Base-by-base conservation (phyloP, 768 basidiomycete genomes). In the Tylopilus cervinicoccineus region DNA sequence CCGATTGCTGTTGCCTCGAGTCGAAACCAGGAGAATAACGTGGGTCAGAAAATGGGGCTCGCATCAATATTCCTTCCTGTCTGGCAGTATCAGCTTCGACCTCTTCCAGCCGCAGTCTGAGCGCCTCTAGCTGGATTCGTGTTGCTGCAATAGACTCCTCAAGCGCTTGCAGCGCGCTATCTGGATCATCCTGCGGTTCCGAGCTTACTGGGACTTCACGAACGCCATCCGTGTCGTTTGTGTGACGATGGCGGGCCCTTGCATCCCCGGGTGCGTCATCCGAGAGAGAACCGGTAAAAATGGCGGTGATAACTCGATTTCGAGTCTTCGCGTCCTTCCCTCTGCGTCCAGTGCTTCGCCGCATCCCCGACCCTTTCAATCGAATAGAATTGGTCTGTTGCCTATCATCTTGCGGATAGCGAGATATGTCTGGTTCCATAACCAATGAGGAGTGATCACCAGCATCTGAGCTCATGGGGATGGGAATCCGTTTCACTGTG, bases 401-500 rank as follows among this genome's bases (percentile, higher is more conserved):
- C 9, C 14, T 20, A 19, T 22, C 23, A 10, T 31, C n/a, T 24
- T 24, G 36, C 3, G 26, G 11, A n/a, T 5, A 40, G 16, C 5
- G 32, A 16, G 53, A 32, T 9, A 5, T 16, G 17, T 27, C 40
- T 6, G n/a, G 23, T 37, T 50, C 38, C 16, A 6, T 16, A 6
- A 22, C 17, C 14, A 9, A 32, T 27, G 16, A n/a, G 2, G 31
- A 29, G 31, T 24, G 3, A 29, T 36, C n/a, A 11, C 14, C 36
- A 9, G 38, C 13, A 12, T 47, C 49, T 14, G 40, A 20, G 10
- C 16, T 26, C 4, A 23, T 2, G 12, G 47, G 24, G 45, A 23
- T 20, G 32, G 65, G 51, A n/a, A 65, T 33, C 12, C 56, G 60
- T 39, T 67, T 67, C 14, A 67, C 59, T 16, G 67, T 67, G 4